Evolutionary conservation across 148 eudicot genomes (phyloP).

Genomic region (Cornus florida): DNA sequence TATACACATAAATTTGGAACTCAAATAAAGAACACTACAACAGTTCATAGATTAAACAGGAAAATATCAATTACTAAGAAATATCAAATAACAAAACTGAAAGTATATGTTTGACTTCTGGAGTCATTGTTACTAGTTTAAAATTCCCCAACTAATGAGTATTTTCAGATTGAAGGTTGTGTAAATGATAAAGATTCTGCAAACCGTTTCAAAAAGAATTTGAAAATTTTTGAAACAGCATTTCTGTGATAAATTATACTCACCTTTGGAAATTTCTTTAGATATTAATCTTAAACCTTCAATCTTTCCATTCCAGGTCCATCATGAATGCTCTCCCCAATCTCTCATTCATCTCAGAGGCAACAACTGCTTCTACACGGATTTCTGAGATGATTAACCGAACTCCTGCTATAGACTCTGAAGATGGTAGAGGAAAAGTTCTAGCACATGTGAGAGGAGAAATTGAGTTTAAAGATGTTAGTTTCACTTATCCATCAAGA

Average conservation of each 20-base stretch:
- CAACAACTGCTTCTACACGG: slow-evolving; percentile 27
- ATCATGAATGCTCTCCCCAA: slow-evolving; percentile 42
- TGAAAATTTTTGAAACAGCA: too few relatives aligned
- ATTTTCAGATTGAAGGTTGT: too few relatives aligned
- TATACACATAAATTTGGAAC: neutral
- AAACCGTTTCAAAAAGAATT: too few relatives aligned
- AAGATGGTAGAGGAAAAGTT: slow-evolving; percentile 21
- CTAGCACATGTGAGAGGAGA: slow-evolving; percentile 26
- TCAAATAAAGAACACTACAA: neutral
- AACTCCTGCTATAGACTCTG: slow-evolving; percentile 35
- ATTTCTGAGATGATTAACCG: slow-evolving; percentile 37
- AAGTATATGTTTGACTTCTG: neutral
- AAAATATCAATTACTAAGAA: too few relatives aligned
- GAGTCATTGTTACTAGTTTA: too few relatives aligned
- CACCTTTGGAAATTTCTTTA: too few relatives aligned
- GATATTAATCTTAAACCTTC: too few relatives aligned
- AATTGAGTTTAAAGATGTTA: slow-evolving; percentile 39
- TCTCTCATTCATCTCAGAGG: slow-evolving; percentile 35
- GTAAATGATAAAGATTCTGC: too few relatives aligned
- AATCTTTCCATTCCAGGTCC: slow-evolving; percentile 21
- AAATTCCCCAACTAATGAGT: neutral
- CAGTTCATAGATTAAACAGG: neutral
- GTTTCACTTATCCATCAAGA: slow-evolving; percentile 45
- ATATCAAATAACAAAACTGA: too few relatives aligned
- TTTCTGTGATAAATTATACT: neutral